These are phyloP conservation scores for Skeletonema costatum DNA, from an alignment of 108 stramenopile genomes.

Conservation along the genomic window DNA sequence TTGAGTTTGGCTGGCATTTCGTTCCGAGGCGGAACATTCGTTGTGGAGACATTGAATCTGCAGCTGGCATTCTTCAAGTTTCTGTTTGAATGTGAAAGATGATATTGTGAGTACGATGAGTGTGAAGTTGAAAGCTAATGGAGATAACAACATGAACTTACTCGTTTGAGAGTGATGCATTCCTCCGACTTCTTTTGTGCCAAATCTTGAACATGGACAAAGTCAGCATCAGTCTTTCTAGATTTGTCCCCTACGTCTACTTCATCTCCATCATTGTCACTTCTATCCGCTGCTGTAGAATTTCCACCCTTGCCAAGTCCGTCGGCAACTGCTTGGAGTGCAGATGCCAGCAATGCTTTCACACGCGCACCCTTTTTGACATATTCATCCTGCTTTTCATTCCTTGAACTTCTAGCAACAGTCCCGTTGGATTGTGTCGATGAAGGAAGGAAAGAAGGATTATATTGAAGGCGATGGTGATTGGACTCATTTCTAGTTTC, in stretches of 20 bases:
- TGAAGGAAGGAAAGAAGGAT: not conserved
- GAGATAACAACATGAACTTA: slow-evolving; percentile 29
- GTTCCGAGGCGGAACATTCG: slow-evolving; percentile 46
- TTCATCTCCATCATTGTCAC: slow-evolving; percentile 8
- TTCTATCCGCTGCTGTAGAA: slow-evolving; percentile 1
- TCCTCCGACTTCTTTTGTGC: slow-evolving; percentile 56
- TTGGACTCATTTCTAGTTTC: not conserved
- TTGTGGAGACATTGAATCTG: slow-evolving; percentile 48
- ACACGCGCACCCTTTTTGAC: slow-evolving; percentile 55
- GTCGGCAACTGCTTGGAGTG: slow-evolving; percentile 40
- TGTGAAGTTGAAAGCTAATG: not conserved
- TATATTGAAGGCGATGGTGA: not conserved
- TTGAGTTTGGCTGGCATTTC: slow-evolving; percentile 41
- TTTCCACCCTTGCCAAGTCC: slow-evolving; percentile 16
- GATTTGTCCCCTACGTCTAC: slow-evolving; percentile 12
- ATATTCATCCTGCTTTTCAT: slow-evolving; percentile 49
- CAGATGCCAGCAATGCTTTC: slow-evolving; percentile 46
- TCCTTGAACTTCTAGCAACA: not conserved
- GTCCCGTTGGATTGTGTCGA: not conserved
- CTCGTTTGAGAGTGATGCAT: slow-evolving; percentile 52
- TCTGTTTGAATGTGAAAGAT: slow-evolving; percentile 19
- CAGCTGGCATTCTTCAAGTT: slow-evolving; percentile 58
- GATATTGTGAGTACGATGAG: not conserved
- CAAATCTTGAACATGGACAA: slow-evolving; percentile 29
- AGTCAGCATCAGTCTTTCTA: not conserved